Base-by-base conservation (phyloP, 2,329 filamentous ascomycete genomes). In the Cytospora piceae region DNA sequence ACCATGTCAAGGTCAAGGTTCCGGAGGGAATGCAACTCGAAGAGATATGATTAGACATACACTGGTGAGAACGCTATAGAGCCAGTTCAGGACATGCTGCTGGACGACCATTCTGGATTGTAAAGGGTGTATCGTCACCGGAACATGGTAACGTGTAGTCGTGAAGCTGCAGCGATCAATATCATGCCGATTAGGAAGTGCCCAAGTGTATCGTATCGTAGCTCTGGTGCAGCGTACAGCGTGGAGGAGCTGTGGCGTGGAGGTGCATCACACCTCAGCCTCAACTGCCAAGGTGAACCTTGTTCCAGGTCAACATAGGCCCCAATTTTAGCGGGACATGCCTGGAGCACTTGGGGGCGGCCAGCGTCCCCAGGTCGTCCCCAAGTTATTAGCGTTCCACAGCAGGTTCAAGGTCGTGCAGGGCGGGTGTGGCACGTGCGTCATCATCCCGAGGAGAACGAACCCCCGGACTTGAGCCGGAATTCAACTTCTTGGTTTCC, bases 71-170 rank as follows among this genome's bases (percentile, higher is more conserved):
- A 97, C 90, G 79, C 92, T 95, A 80, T 96, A 97, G 7, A 98
- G 88, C 94, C 94, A 98, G 80, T 93, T 94, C 74, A 98, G 84
- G 68, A 96, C 90, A 80, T 93, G 91, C 78, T 96, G 93, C 73
- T 92, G 90, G 75, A 97, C 91, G 72, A 89, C 87, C 83, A 87
- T 87, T 67, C 74, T 81, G 74, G 59, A 63, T 58, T 58, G 66
- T 59, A 42, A 63, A 31, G 31, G 37, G 55, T 58, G 37, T 27
- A 51, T 49, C 46, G 66, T 68, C 69, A 71, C 68, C 53, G 68
- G 24, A 29, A 64, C 70, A 72, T 65, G 37, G 64, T 59, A 52
- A 60, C 37, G 58, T 63, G 53, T 57, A 12, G 54, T 34, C n/a
- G 42, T 51, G 9, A 22, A 24, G 42, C 22, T 39, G 32, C 24